These are phyloP conservation scores for Leccinum fibrillosum DNA, from an alignment of 768 basidiomycete species.

Conservation along the genomic window DNA sequence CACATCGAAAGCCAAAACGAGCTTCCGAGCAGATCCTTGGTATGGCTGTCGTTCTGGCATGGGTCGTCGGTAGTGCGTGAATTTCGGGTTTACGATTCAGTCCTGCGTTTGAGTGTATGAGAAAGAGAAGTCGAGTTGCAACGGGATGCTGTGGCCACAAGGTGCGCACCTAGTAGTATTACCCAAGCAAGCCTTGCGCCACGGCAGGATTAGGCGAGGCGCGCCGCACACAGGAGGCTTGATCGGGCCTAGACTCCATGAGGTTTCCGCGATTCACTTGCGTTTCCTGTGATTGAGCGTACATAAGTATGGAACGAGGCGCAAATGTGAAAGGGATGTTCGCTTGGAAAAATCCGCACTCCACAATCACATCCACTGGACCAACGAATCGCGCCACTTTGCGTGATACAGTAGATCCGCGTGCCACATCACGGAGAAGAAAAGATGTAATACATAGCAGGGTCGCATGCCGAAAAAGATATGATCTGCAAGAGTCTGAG, in stretches of 20 bases:
- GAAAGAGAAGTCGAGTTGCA: background rate
- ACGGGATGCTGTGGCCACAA: background rate
- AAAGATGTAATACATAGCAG: too few relatives aligned
- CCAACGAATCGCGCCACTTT: too few relatives aligned
- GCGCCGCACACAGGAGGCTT: background rate
- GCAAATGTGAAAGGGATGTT: too few relatives aligned
- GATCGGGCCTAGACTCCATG: background rate
- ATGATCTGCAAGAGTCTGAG: too few relatives aligned
- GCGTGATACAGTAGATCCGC: too few relatives aligned
- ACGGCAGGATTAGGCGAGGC: background rate
- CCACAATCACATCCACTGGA: too few relatives aligned
- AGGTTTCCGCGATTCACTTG: background rate
- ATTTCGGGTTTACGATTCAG: background rate
- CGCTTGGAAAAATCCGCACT: too few relatives aligned
- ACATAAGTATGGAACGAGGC: too few relatives aligned
- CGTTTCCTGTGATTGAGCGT: too few relatives aligned
- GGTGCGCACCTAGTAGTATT: background rate
- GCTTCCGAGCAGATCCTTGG: conserved; percentile 37
- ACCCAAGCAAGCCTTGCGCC: background rate
- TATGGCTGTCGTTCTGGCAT: conserved; percentile 37
- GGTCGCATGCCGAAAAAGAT: too few relatives aligned
- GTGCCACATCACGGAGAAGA: too few relatives aligned
- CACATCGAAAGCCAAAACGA: conserved; percentile 50
- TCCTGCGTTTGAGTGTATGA: background rate
- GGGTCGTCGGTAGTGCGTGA: background rate